These are phyloP conservation scores for Lanmaoa pseudosensibilis DNA, from an alignment of 768 basidiomycete species.

Conservation along the genomic window DNA sequence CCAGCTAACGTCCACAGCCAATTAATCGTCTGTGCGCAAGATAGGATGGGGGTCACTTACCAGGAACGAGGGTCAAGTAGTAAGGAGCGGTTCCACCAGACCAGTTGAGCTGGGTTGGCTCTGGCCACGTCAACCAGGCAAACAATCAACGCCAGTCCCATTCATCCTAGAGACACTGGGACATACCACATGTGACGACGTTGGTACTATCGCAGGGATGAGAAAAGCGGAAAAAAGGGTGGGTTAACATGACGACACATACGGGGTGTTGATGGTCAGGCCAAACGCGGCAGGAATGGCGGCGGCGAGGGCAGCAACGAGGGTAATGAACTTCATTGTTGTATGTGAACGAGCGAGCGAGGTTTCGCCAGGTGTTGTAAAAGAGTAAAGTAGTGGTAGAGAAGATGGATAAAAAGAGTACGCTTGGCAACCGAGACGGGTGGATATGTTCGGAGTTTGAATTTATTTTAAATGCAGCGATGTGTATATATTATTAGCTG, in stretches of 20 bases:
- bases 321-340: constrained; percentile 39
- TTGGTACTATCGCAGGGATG: constrained; percentile 29
- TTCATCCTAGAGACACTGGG: not conserved
- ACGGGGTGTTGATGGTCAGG: constrained; percentile 72
- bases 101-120: constrained; percentile 61
- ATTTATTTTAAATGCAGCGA: constrained; percentile 15
- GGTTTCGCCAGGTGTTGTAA: constrained; percentile 3
- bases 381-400: constrained; percentile 1
- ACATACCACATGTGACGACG: constrained; percentile 54
- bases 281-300: constrained; percentile 38
- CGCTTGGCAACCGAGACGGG: not conserved
- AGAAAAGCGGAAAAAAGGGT: constrained; percentile 1
- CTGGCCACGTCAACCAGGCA: constrained; percentile 34
- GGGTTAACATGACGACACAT: constrained; percentile 28
- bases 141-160: not conserved
- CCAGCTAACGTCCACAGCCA: constrained; percentile 42
- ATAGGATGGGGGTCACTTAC: constrained; percentile 34
- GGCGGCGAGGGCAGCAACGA: constrained; percentile 32
- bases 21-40: not conserved
- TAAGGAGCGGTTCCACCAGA: constrained; percentile 52
- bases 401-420: not conserved
- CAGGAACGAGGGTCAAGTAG: constrained; percentile 60
- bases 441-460: constrained; percentile 30
- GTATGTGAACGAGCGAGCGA: constrained; percentile 21
- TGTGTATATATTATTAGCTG: not conserved